Conservation (phyloP, 129 eudicot genomes). For the Escallonia herrerae region DNA sequence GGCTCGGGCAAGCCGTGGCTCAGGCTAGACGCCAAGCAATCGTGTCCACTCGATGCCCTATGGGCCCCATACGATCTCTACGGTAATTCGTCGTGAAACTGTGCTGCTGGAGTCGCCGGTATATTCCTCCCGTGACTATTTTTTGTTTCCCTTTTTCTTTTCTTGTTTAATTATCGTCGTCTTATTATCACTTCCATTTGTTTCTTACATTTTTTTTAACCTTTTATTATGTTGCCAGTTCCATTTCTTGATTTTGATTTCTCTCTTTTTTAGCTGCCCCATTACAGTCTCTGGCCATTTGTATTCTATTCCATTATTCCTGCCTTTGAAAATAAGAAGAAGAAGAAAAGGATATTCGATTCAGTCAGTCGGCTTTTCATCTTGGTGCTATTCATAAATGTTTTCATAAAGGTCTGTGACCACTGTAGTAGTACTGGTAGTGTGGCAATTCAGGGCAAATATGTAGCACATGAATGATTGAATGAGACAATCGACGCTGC, state of each 20-base stretch:
- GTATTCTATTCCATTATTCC: constrained; percentile 28
- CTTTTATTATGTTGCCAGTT: constrained; percentile 5
- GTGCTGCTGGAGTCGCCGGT: constrained; percentile 30
- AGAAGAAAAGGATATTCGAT: constrained; percentile 3
- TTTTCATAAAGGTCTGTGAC: neutral
- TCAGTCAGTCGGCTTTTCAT: neutral
- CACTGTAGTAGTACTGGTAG: neutral
- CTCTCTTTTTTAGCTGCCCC: constrained; percentile 7
- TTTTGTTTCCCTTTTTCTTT: constrained; percentile 11
- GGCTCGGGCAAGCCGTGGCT: constrained; percentile 96
- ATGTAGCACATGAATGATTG: neutral
- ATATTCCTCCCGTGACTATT: constrained; percentile 38
- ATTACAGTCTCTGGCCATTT: constrained; percentile 22
- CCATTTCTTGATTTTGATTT: neutral
- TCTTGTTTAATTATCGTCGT: constrained; percentile 3
- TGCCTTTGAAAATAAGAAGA: constrained; percentile 21
- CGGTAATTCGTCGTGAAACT: constrained; percentile 31
- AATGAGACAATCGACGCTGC: neutral
- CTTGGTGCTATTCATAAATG: too few relatives aligned
- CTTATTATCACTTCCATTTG: neutral
- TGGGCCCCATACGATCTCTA: constrained; percentile 94
- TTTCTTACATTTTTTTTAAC: constrained; percentile 11
- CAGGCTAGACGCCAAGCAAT: constrained; percentile 55
- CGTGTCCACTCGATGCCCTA: constrained; percentile 75
- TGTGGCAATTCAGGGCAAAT: neutral